phyloP scores from a whole-genome alignment of 352 stramenopile species.

The Phytophthora rubi region DNA sequence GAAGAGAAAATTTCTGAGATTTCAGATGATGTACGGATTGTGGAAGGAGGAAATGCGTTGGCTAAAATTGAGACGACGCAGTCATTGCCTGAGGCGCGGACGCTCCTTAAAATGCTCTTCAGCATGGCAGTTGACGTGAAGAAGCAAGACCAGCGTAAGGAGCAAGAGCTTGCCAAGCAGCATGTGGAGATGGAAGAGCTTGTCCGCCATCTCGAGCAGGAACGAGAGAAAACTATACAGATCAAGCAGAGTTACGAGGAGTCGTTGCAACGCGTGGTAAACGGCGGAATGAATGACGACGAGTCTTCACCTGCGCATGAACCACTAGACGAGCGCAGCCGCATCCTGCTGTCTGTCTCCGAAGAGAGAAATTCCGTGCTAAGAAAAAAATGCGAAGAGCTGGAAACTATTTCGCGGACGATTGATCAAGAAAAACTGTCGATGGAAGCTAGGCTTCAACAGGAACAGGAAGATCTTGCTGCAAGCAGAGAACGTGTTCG shows the following conservation, averaged over 20 bases:
- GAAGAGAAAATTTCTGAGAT: constrained; percentile 90
- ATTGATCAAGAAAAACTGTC: constrained; percentile 59
- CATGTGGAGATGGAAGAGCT: constrained; percentile 79
- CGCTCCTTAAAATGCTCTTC: constrained; percentile 86
- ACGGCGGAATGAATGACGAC: constrained; percentile 30
- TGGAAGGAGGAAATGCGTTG: constrained; percentile 56
- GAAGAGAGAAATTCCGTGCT: constrained; percentile 80
- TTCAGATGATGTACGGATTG: constrained; percentile 49
- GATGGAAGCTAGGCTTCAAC: constrained; percentile 51
- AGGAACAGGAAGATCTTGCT: constrained; percentile 57
- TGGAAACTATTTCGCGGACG: constrained; percentile 51
- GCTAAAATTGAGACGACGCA: constrained; percentile 86
- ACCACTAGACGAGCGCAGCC: constrained; percentile 62
- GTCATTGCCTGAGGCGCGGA: constrained; percentile 82
- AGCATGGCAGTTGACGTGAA: constrained; percentile 88
- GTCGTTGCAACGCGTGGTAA: constrained; percentile 78
- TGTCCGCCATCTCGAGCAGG: constrained; percentile 62
- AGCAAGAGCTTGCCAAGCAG: constrained; percentile 78
- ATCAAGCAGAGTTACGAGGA: constrained; percentile 88
- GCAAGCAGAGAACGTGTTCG: constrained; percentile 65
- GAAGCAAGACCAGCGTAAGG: constrained; percentile 85
- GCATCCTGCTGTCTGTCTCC: constrained; percentile 75
- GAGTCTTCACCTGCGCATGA: constrained; percentile 29
- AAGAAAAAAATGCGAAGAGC: constrained; percentile 78
- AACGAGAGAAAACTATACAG: constrained; percentile 75